Evolutionary conservation across 1,284 basidiomycete species (phyloP).

Genomic region (Austroboletus novae-zelandiae): DNA sequence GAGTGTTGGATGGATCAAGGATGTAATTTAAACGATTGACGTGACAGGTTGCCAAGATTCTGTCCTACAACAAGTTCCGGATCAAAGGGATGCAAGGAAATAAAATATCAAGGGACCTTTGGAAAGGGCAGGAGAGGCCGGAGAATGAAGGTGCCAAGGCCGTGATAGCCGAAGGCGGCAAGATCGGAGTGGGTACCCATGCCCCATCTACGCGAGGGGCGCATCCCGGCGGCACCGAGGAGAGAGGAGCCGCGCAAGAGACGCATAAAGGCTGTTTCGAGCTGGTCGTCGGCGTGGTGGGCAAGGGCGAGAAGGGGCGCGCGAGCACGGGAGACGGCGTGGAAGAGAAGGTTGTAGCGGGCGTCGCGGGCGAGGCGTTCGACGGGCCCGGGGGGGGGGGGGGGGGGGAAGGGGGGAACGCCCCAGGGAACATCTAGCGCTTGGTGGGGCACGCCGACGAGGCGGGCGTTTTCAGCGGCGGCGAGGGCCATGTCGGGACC

Average conservation of each 20-base stretch:
- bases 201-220: conserved; percentile 63
- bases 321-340: conserved; percentile 41
- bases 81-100: not conserved
- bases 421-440: conserved; percentile 57
- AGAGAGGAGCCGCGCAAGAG: conserved; percentile 52
- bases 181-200: conserved; percentile 53
- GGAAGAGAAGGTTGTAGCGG: conserved; percentile 55
- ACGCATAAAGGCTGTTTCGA: conserved; percentile 75
- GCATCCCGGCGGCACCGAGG: conserved; percentile 65
- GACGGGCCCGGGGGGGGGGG: conserved; percentile 37
- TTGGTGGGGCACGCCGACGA: conserved; percentile 47
- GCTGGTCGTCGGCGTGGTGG: conserved; percentile 77
- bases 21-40: conserved; percentile 58
- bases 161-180: conserved; percentile 47
- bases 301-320: conserved; percentile 55
- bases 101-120: conserved; percentile 49
- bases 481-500: conserved; percentile 53
- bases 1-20: conserved; percentile 67
- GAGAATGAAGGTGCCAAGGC: conserved; percentile 65
- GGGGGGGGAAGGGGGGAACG: conserved; percentile 45
- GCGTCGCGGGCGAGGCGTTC: conserved; percentile 59
- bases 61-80: conserved; percentile 46
- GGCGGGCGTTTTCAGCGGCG: conserved; percentile 42
- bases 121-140: conserved; percentile 63
- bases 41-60: conserved; percentile 72